Conservation (phyloP, 2,329 filamentous ascomycete genomes). For the Coniochaeta prunicola region DNA sequence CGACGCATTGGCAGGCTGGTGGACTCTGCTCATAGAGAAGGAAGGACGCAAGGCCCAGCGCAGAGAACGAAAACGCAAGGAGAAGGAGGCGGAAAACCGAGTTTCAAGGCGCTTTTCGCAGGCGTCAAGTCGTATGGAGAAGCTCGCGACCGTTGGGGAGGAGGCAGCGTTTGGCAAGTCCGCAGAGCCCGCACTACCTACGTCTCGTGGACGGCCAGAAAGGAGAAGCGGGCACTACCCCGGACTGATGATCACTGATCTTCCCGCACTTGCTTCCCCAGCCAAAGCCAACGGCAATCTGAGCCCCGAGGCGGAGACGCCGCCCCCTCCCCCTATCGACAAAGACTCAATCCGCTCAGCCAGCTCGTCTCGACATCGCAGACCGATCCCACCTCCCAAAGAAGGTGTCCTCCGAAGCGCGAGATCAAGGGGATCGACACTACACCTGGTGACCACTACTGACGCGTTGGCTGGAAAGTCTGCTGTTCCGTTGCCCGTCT, state of each 20-base stretch:
- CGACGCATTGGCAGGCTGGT: slow-evolving; percentile 90
- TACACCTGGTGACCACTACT: slow-evolving; percentile 71
- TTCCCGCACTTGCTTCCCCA: slow-evolving; percentile 69
- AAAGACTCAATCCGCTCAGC: slow-evolving; percentile 70
- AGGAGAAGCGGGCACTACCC: slow-evolving; percentile 62
- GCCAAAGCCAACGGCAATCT: slow-evolving; percentile 33
- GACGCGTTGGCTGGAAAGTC: slow-evolving; percentile 32
- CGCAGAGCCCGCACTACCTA: slow-evolving; percentile 45
- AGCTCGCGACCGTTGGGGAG: slow-evolving; percentile 75
- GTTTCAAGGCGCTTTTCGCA: slow-evolving; percentile 77
- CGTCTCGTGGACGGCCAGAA: slow-evolving; percentile 69
- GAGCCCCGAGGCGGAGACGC: slow-evolving; percentile 43
- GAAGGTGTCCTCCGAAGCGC: slow-evolving; percentile 63
- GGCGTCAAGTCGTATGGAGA: slow-evolving; percentile 79
- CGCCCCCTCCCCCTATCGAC: slow-evolving; percentile 68
- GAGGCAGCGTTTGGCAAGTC: slow-evolving; percentile 47
- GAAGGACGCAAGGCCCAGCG: slow-evolving; percentile 80
- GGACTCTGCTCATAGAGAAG: slow-evolving; percentile 89
- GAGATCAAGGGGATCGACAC: slow-evolving; percentile 71
- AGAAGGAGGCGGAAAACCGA: slow-evolving; percentile 75
- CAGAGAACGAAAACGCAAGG: slow-evolving; percentile 74
- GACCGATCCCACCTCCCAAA: slow-evolving; percentile 76
- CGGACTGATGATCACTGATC: slow-evolving; percentile 62
- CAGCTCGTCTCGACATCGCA: slow-evolving; percentile 70
- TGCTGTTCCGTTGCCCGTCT: slow-evolving; percentile 18